Base-by-base conservation (phyloP, 1,284 basidiomycete species). In the Phaffia rhodozyma region DNA sequence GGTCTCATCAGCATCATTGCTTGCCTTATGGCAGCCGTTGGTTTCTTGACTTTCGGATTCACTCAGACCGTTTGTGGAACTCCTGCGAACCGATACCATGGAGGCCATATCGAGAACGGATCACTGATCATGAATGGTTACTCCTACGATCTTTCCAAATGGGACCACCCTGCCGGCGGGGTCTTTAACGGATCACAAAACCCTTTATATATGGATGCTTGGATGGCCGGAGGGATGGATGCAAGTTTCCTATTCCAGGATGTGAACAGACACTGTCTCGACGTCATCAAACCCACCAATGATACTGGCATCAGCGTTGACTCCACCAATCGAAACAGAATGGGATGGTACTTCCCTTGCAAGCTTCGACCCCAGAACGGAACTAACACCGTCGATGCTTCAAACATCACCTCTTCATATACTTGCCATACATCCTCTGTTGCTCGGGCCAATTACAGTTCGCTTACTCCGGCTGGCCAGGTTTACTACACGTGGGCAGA, bases 1-100 rank as follows among this genome's bases (percentile, higher is more conserved):
- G 94, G 94, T 47, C 82, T 99, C 38, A 79, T 99, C 64, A 79
- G 80, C 68, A 82, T 97, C 75, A 90, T 96, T 70, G 73, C 83
- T 21, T 9, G 75, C 25, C 82, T 92, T 69, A 97, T 98, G 94
- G 86, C 87, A 27, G 82, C 80, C 56, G 96, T 99, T 73, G 94
- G 93, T 75, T 98, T 92, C 83, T 81, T 99, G 73, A 98, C 94
- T 1, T 99, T 99, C 77, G 94, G 96, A n/a, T 99, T 99, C 79
- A 97, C 93, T 4, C 84, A 92, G 72, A 79, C 86, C 60, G 93
- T 98, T 47, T 98, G 94, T 75, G 90, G 91, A 49, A 86, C 80
- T 53, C 87, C 89, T 25, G 81, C 86, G 34, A 84, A 86, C 61
- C 85, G 91, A 21, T 92, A 83, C 79, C 84, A 86, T 68, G 83